Conservation (phyloP, 306 rosid genomes). For the Dalbergia oliveri region DNA sequence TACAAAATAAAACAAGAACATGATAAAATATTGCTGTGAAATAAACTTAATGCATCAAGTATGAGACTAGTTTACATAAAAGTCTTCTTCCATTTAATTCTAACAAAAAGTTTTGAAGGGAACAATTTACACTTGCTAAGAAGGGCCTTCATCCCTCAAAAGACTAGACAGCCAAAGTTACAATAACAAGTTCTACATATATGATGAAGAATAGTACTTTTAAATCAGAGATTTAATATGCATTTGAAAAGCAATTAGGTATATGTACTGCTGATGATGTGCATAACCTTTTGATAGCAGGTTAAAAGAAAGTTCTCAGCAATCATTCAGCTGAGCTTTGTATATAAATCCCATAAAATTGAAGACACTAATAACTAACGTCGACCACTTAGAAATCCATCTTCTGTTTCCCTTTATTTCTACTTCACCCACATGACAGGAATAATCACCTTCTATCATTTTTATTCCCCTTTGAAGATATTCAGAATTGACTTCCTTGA, state of each 20-base stretch:
- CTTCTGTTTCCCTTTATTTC: not conserved
- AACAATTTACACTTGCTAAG: not conserved
- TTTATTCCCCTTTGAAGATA: slow-evolving; percentile 80
- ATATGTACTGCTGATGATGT: slow-evolving; percentile 17
- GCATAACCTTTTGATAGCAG: slow-evolving; percentile 10
- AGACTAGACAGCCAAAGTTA: not conserved
- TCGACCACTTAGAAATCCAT: slow-evolving; percentile 9
- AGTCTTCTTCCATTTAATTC: not conserved
- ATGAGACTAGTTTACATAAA: slow-evolving; percentile 16
- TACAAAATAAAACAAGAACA: slow-evolving; percentile 43
- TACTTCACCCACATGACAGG: not conserved
- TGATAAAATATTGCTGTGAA: not conserved
- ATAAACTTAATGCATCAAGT: slow-evolving; percentile 26
- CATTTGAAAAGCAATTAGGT: slow-evolving; percentile 4
- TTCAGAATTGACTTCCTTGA: slow-evolving; percentile 88
- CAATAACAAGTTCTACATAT: not conserved
- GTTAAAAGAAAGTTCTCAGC: not conserved
- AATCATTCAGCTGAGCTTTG: slow-evolving; percentile 1
- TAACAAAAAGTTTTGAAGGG: not conserved
- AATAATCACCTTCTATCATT: slow-evolving; percentile 75
- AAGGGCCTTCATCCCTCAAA: not conserved
- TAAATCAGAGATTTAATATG: not conserved
- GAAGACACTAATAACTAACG: slow-evolving; percentile 2
- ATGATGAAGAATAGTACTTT: slow-evolving; percentile 1
- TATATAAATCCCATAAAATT: slow-evolving; percentile 24